phyloP scores from a whole-genome alignment of 352 stramenopile species.

The Pythium angustatum region DNA sequence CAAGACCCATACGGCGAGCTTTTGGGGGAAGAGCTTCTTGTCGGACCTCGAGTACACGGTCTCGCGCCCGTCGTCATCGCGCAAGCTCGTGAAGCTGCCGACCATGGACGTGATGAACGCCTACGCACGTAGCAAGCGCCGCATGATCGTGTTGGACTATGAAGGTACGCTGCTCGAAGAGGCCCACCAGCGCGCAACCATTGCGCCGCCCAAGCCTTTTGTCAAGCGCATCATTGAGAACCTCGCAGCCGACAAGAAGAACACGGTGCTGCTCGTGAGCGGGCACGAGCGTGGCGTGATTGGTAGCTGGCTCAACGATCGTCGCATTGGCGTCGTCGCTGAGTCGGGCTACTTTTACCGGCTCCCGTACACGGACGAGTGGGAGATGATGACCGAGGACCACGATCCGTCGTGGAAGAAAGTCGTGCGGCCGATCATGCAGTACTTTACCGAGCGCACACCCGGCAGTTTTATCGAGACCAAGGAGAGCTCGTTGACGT shows the following conservation, averaged over 20 bases:
- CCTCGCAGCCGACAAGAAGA: slow-evolving; percentile 52
- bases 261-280: slow-evolving; percentile 63
- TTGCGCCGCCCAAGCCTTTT: slow-evolving; percentile 57
- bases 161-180: slow-evolving; percentile 78
- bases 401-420: slow-evolving; percentile 71
- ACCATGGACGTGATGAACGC: slow-evolving; percentile 47
- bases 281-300: slow-evolving; percentile 72
- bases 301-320: slow-evolving; percentile 67
- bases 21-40: slow-evolving; percentile 84
- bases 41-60: slow-evolving; percentile 64
- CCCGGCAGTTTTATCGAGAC: slow-evolving; percentile 65
- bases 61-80: slow-evolving; percentile 37
- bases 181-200: slow-evolving; percentile 56
- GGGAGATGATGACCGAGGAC: slow-evolving; percentile 62
- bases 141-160: slow-evolving; percentile 79
- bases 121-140: slow-evolving; percentile 57
- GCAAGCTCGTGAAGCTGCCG: slow-evolving; percentile 52
- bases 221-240: slow-evolving; percentile 62
- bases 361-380: slow-evolving; percentile 48
- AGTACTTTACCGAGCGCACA: slow-evolving; percentile 75
- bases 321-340: slow-evolving; percentile 54
- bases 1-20: slow-evolving; percentile 81
- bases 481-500: slow-evolving; percentile 65
- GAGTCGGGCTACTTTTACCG: slow-evolving; percentile 68
- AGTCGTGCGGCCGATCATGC: slow-evolving; percentile 71